Base-by-base conservation (phyloP, 495 filamentous ascomycete genomes). In the Talaromyces liani region DNA sequence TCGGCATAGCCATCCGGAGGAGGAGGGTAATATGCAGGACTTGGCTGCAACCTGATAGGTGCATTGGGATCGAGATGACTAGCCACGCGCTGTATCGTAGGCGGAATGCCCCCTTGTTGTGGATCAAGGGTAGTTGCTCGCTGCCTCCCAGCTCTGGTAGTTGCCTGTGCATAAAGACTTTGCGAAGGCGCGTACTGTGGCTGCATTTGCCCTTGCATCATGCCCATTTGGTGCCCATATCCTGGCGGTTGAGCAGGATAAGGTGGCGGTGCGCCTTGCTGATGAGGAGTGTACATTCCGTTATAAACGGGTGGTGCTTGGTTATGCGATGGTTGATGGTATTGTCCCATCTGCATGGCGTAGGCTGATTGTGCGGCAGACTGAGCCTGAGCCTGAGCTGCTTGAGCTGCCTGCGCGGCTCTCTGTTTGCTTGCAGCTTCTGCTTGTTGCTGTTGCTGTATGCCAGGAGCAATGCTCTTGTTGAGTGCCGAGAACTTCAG, bases 1-100 rank as follows among this genome's bases (percentile, higher is more conserved):
- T 90, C 87, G 10, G 88, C 84, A 51, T 89, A 83, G 7, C 92
- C 93, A 65, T 97, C 94, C 2, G 91, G 85, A n/a, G 93, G 93
- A 8, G 94, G 94, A 16, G 94, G 95, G 67, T 97, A 98, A 73
- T 99, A 99, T 7, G 95, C 95, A 2, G 95, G 95, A 64, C 92
- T 97, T 6, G 95, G 95, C 71, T 99, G 95, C 45, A 97, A 74
- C 53, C 95, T 83, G 69, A 99, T 98, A 0, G 95, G 95, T 36
- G 92, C 91, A 63, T 85, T 97, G 5, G 95, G 95, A 71, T 99
- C 93, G 58, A 99, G 86, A 73, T 97, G 94, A 70, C 91, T 96
- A 10, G 93, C 93, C n/a, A 98, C 94, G 63, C 95, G 80, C 71
- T 99, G 95, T 60, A 99, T 92, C 0, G 92, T 87, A 9, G 91